Evolutionary conservation across 495 filamentous ascomycete species (phyloP), one percentile per base, ranked within the genome.

Genomic region (Penicillium salamii): DNA sequence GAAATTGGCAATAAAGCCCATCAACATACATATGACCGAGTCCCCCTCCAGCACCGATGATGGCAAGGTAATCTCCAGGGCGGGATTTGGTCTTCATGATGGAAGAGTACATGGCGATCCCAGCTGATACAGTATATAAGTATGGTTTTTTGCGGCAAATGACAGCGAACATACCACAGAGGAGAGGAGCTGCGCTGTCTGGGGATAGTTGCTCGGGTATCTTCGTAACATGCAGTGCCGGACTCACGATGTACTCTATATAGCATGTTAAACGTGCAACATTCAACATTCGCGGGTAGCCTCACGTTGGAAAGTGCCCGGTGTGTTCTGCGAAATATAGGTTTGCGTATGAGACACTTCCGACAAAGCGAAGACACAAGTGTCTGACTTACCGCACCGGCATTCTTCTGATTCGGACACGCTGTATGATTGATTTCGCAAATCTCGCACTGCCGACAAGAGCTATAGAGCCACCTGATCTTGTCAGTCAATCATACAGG

Each of bases 61-160:
- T 63, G 31, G 65, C 68, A 24, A 76, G 58, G 61, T 64, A 76
- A 37, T 76, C 61, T 18, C 69, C 72, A 2, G 65, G 59, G 15
- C 66, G 61, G 21, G 70, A 57, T 29, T 66, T 72, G 6, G 69
- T 68, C 48, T 73, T 74, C 48, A 67, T 65, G 40, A 76, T 72
- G 7, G 72, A 72, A n/a, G 69, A 72, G 45, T 73, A 76, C 72
- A 74, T 74, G 7, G 71, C 68, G 31, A 76, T 71, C 11, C 72
- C 72, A 39, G 72, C 70, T 67, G 32, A 4, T 26, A n/a, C n/a
- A n/a, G n/a, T n/a, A n/a, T n/a, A n/a, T n/a, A n/a, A n/a, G n/a
- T n/a, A n/a, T n/a, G n/a, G n/a, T n/a, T n/a, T n/a, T n/a, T n/a
- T n/a, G n/a, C n/a, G n/a, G n/a, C n/a, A n/a, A n/a, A n/a, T 26